Percentiles rank a stretch among this genome's conserved stretches.
Conservation (phyloP, 2,329 filamentous ascomycete species). For the Trichoderma koningii region DNA sequence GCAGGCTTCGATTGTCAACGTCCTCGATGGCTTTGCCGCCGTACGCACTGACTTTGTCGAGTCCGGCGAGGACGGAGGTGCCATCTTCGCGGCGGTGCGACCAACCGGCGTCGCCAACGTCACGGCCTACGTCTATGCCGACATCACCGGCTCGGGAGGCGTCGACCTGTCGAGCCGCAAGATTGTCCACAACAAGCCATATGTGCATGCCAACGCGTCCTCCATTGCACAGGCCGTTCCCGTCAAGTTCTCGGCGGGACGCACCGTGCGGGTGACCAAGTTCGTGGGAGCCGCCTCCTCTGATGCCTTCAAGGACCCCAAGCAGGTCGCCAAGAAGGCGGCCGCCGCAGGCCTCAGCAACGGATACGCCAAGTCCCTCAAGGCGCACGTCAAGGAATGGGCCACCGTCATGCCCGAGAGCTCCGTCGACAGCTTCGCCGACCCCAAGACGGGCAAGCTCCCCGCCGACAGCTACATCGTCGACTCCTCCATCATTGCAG, state of each 20-base stretch:
- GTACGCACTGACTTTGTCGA: conserved; percentile 61
- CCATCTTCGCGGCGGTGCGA: conserved; percentile 65
- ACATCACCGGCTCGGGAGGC: conserved; percentile 44
- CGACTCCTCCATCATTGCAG: conserved; percentile 54
- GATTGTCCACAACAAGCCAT: conserved; percentile 48
- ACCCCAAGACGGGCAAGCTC: conserved; percentile 55
- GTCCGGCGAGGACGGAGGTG: conserved; percentile 56
- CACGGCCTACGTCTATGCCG: conserved; percentile 56
- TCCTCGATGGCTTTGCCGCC: conserved; percentile 69
- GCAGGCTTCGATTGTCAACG: conserved; percentile 63
- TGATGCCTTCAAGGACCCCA: conserved; percentile 65
- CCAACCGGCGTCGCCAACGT: conserved; percentile 64
- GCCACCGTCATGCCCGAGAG: conserved; percentile 58
- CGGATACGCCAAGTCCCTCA: conserved; percentile 59
- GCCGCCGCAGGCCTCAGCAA: conserved; percentile 47
- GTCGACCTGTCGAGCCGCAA: conserved; percentile 41
- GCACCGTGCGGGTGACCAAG: conserved; percentile 61
- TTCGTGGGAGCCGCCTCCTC: conserved; percentile 69
- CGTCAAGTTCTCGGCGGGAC: conserved; percentile 54
- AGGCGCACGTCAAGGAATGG: conserved; percentile 64
- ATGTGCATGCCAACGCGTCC: conserved; percentile 59
- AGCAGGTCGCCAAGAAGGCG: conserved; percentile 56
- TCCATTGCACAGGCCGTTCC: conserved; percentile 64
- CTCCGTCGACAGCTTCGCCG: conserved; percentile 64
- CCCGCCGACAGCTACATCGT: conserved; percentile 58